Conservation (phyloP, 371 early-diverging fungal genomes). For the Actinomucor elegans region DNA sequence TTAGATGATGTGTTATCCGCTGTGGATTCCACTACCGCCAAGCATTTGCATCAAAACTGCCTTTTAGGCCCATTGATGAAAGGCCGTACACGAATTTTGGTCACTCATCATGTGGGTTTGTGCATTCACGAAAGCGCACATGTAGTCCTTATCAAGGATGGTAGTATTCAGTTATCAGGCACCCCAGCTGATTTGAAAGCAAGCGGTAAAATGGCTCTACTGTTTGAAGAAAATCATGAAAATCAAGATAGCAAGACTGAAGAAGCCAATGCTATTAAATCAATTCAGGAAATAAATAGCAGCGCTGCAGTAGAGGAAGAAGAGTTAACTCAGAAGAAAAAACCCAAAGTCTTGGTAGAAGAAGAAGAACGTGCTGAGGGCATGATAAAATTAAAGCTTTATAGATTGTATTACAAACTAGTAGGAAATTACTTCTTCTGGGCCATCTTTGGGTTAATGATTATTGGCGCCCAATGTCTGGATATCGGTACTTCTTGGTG, state of each 20-base stretch:
- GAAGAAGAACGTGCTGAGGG: conserved; percentile 41
- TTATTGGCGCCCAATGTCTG: conserved; percentile 32
- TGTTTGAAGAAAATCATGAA: no score
- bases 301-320: no score
- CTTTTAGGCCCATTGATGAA: conserved; percentile 70
- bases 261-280: no score
- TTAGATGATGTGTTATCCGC: conserved; percentile 86
- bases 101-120: conserved; percentile 86
- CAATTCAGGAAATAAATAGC: no score
- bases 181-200: conserved; percentile 44
- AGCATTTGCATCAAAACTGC: conserved; percentile 74
- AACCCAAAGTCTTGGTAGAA: conserved; percentile 22
- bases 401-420: conserved; percentile 36
- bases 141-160: conserved; percentile 66
- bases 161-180: conserved; percentile 47
- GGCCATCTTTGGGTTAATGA: conserved; percentile 28
- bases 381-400: conserved; percentile 42
- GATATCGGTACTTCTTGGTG: conserved; percentile 46
- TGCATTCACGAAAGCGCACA: conserved; percentile 68
- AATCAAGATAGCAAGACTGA: no score
- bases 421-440: conserved; percentile 45
- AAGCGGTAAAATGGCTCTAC: conserved; percentile 20
- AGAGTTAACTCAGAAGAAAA: conserved; percentile 4
- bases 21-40: conserved; percentile 87
- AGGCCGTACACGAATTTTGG: conserved; percentile 78